A percentile compares a stretch with the other conserved stretches of the same genome.
These are phyloP conservation scores for Globisporangium radiosum DNA, from an alignment of 352 stramenopile genomes.

Conservation along the genomic window DNA sequence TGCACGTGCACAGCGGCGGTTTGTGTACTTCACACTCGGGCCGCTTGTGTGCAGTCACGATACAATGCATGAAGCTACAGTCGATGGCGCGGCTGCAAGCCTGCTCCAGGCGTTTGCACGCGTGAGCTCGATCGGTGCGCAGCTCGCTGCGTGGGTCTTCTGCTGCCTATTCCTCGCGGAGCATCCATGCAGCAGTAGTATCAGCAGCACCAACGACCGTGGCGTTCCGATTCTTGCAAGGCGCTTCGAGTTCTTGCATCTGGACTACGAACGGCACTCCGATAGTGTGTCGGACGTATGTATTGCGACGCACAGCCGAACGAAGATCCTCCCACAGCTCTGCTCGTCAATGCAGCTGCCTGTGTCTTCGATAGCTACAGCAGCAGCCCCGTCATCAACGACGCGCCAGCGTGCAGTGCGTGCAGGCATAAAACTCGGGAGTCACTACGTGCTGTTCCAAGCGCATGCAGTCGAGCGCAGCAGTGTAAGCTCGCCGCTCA, in stretches of 20 bases:
- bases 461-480: conserved; percentile 4
- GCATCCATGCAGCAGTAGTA: not conserved
- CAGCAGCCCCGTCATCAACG: not conserved
- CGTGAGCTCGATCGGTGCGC: conserved; percentile 40
- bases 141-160: conserved; percentile 36
- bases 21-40: conserved; percentile 26
- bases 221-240: no score
- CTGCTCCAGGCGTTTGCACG: conserved; percentile 13
- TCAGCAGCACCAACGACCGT: not conserved
- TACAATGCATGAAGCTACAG: no score
- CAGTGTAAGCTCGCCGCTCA: no score
- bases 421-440: conserved; percentile 24
- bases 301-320: not conserved
- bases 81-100: not conserved
- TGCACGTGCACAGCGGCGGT: conserved; percentile 26
- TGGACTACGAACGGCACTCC: no score
- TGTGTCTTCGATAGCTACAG: not conserved
- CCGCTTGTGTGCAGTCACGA: conserved; percentile 7
- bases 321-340: not conserved
- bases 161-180: conserved; percentile 25
- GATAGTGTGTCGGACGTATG: no score
- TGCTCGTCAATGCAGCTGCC: no score
- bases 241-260: no score
- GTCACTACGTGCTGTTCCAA: conserved; percentile 29
- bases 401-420: conserved; percentile 2